Conservation (phyloP, 2,329 filamentous ascomycete species). For the Hymenoscyphus repandus region DNA sequence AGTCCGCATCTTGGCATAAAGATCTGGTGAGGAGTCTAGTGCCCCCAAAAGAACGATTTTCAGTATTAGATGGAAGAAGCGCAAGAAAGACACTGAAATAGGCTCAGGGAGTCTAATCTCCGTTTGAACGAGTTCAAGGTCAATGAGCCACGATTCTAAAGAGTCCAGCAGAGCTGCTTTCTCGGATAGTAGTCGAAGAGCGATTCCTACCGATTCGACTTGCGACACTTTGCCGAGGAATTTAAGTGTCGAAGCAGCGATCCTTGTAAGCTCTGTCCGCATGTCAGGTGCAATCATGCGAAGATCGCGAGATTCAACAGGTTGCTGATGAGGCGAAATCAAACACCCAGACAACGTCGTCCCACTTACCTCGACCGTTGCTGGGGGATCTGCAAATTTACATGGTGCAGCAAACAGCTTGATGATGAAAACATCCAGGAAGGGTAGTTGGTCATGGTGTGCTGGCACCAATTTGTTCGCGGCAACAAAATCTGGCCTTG, state of each 20-base stretch:
- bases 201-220: conserved; percentile 21
- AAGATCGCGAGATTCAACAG: conserved; percentile 21
- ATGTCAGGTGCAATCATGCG: conserved; percentile 35
- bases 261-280: conserved; percentile 32
- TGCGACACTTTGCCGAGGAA: conserved; percentile 32
- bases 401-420: conserved; percentile 40
- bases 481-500: conserved; percentile 32
- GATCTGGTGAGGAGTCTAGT: conserved; percentile 29
- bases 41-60: conserved; percentile 33
- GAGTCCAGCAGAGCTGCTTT: conserved; percentile 30
- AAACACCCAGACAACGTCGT: conserved; percentile 18
- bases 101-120: conserved; percentile 22
- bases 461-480: conserved; percentile 30
- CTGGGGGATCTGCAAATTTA: conserved; percentile 34
- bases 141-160: conserved; percentile 32
- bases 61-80: conserved; percentile 32
- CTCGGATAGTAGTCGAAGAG: conserved; percentile 28
- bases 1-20: conserved; percentile 25
- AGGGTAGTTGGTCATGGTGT: conserved; percentile 32
- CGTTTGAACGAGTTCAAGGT: conserved; percentile 26
- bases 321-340: conserved; percentile 21
- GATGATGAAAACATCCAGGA: conserved; percentile 39
- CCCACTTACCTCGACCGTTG: conserved; percentile 15
- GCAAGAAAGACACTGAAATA: conserved; percentile 34
- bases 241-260: conserved; percentile 30